Percentiles rank a stretch among this genome's conserved stretches.
Conservation (phyloP, 768 basidiomycete genomes). For the Zangia roseola region DNA sequence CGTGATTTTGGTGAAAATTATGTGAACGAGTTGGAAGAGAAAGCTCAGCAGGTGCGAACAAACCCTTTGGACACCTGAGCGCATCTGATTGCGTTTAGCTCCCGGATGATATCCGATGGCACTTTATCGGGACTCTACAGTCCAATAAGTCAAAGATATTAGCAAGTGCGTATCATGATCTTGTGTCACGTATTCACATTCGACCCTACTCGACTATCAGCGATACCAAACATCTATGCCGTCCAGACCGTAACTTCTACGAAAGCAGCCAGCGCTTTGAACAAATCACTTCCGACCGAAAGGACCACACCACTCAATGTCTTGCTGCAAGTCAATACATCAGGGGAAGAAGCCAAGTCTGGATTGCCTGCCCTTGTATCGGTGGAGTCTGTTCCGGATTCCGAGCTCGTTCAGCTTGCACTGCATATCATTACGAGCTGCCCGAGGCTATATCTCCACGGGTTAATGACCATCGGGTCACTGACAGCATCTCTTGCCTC, state of each 20-base stretch:
- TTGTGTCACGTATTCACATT: constrained; percentile 1
- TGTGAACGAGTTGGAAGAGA: constrained; percentile 88
- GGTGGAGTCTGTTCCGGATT: constrained; percentile 28
- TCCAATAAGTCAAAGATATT: constrained; percentile 92
- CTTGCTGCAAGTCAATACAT: constrained; percentile 93
- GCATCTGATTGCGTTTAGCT: constrained; percentile 49
- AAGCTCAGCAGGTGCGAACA: constrained; percentile 63
- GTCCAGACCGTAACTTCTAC: constrained; percentile 83
- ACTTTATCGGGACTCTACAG: constrained; percentile 93
- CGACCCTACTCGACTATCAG: constrained; percentile 38
- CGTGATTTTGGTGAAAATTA: constrained; percentile 98
- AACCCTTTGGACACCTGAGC: background rate
- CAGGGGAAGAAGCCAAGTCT: constrained; percentile 87
- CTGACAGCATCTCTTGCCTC: constrained; percentile 61
- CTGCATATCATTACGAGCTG: constrained; percentile 68
- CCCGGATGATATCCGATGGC: constrained; percentile 89
- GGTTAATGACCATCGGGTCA: constrained; percentile 97
- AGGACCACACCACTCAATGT: constrained; percentile 68
- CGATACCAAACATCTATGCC: constrained; percentile 82
- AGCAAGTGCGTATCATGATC: constrained; percentile 52
- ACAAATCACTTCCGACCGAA: constrained; percentile 64
- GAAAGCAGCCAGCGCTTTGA: constrained; percentile 77
- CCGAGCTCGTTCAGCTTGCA: constrained; percentile 67
- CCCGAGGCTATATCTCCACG: constrained; percentile 71
- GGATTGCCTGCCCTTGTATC: constrained; percentile 65